phyloP scores from a whole-genome alignment of 805 yeast species.

The Dipodascopsis tothii region DNA sequence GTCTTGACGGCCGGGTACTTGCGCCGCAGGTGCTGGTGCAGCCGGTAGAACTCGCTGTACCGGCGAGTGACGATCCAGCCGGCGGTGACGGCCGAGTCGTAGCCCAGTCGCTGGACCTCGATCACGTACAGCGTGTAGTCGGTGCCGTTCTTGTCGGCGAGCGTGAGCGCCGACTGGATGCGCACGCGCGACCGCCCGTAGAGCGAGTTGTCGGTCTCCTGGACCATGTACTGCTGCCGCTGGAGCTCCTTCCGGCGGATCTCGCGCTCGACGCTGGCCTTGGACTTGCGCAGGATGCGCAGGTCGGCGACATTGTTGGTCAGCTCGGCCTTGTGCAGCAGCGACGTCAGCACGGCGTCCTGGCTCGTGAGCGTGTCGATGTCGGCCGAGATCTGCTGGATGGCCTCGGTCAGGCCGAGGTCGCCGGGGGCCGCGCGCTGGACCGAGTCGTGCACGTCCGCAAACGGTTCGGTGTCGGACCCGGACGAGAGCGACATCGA shows the following conservation, averaged over 20 bases:
- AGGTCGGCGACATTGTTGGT: conserved; percentile 69
- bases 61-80: conserved; percentile 90
- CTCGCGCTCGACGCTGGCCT: conserved; percentile 59
- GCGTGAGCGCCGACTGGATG: conserved; percentile 44
- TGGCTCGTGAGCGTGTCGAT: conserved; percentile 59
- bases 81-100: conserved; percentile 45
- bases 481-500: conserved; percentile 5
- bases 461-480: conserved; percentile 27
- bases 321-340: conserved; percentile 73
- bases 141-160: conserved; percentile 45
- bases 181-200: conserved; percentile 33
- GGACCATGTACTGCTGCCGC: conserved; percentile 72
- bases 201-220: conserved; percentile 71
- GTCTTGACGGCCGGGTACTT: conserved; percentile 45
- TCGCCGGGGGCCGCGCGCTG: conserved; percentile 64
- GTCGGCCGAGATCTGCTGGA: conserved; percentile 42
- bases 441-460: conserved; percentile 22
- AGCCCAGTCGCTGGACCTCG: conserved; percentile 53
- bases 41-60: conserved; percentile 70
- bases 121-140: conserved; percentile 67
- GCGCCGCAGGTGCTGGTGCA: conserved; percentile 56
- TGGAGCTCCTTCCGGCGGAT: conserved; percentile 65
- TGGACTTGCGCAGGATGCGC: conserved; percentile 60
- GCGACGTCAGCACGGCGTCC: conserved; percentile 53
- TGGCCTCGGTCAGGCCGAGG: conserved; percentile 38